These are phyloP conservation scores for Olyra latifolia DNA, from an alignment of 176 grass and related monocot species.

Conservation along the genomic window DNA sequence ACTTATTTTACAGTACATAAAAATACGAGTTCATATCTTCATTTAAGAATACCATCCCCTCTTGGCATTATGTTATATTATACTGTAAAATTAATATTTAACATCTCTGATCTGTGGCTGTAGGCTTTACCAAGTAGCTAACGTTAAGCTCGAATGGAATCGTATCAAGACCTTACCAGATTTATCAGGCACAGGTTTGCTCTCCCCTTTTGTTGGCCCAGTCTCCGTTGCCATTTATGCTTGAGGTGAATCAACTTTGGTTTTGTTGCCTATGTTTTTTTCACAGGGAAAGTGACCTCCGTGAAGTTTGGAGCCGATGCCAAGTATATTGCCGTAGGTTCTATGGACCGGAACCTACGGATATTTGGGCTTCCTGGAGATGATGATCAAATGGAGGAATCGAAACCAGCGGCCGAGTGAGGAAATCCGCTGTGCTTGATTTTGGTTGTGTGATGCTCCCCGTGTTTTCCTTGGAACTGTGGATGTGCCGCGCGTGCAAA, in stretches of 20 bases:
- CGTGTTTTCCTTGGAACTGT: not conserved
- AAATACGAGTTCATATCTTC: not conserved
- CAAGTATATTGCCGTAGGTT: constrained; percentile 80
- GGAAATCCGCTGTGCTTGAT: constrained; percentile 9
- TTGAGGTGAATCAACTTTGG: constrained; percentile 6
- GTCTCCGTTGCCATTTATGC: not conserved
- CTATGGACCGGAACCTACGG: constrained; percentile 95
- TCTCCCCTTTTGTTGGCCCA: not conserved
- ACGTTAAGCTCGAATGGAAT: constrained; percentile 96
- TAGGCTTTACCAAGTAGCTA: constrained; percentile 95
- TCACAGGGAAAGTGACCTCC: constrained; percentile 73
- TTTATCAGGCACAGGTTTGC: constrained; percentile 93
- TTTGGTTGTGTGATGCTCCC: constrained; percentile 13
- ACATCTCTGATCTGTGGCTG: constrained; percentile 22
- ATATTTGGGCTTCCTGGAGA: constrained; percentile 94
- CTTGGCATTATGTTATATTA: not conserved
- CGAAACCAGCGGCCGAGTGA: constrained; percentile 46
- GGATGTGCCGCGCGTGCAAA: constrained; percentile 7
- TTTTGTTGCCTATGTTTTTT: constrained; percentile 15
- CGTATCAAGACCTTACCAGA: constrained; percentile 90
- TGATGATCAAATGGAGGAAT: constrained; percentile 61
- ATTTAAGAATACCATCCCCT: not conserved
- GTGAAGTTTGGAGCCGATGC: constrained; percentile 89
- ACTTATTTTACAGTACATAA: not conserved
- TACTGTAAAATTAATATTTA: not conserved